Conservation (phyloP, 2,329 filamentous ascomycete species). For the Colletotrichum truncatum region DNA sequence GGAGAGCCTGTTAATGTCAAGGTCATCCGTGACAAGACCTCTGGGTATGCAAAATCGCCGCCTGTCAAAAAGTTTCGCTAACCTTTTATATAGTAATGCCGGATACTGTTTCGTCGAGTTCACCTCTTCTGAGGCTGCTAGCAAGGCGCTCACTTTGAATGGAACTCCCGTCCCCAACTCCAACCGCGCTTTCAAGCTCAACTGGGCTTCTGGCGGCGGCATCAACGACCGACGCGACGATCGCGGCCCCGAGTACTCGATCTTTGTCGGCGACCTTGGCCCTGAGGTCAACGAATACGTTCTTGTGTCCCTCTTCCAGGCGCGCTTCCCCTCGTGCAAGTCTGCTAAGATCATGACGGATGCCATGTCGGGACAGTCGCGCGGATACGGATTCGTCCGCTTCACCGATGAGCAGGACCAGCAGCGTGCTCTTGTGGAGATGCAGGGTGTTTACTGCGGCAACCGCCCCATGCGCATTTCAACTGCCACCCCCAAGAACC, state of each 20-base stretch:
- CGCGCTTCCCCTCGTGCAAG: conserved; percentile 96
- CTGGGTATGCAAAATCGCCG: conserved; percentile 70
- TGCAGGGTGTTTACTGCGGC: conserved; percentile 99
- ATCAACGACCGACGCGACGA: conserved; percentile 96
- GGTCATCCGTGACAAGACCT: conserved; percentile 99
- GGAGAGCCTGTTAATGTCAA: conserved; percentile 97
- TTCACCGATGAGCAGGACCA: conserved; percentile 97
- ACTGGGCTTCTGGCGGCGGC: conserved; percentile 98
- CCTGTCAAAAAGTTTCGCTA: not conserved
- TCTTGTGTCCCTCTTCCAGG: conserved; percentile 95
- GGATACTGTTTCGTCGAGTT: conserved; percentile 99
- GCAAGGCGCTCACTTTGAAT: conserved; percentile 90
- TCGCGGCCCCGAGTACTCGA: conserved; percentile 93
- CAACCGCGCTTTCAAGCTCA: conserved; percentile 95
- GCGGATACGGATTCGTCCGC: conserved; percentile 96
- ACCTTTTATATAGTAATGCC: conserved; percentile 77
- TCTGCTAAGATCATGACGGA: conserved; percentile 99
- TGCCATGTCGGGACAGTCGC: conserved; percentile 95
- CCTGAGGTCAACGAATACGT: conserved; percentile 99
- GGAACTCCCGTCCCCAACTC: conserved; percentile 93
- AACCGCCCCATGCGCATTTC: conserved; percentile 99
- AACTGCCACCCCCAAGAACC: conserved; percentile 96
- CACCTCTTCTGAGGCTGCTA: conserved; percentile 80
- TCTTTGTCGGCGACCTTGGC: conserved; percentile 97
- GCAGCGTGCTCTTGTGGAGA: conserved; percentile 94